These are phyloP conservation scores for Saccharomycopsis guyanensis DNA, from an alignment of 805 yeast genomes.

Conservation along the genomic window DNA sequence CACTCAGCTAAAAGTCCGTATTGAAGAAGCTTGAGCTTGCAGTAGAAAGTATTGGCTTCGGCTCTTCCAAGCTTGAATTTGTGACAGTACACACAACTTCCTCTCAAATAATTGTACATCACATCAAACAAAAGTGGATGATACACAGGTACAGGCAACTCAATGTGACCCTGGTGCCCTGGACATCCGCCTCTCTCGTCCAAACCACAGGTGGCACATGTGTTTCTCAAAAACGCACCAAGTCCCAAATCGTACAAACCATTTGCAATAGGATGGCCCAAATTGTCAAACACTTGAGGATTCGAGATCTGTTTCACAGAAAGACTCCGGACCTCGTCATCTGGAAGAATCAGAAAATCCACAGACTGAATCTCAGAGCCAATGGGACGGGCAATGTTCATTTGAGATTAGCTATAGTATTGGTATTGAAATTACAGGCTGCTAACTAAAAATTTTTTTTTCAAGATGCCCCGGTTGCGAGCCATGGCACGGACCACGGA, in stretches of 20 bases:
- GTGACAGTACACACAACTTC: conserved; percentile 86
- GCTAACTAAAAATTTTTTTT: not conserved
- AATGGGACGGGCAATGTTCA: conserved; percentile 96
- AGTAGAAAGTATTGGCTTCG: conserved; percentile 69
- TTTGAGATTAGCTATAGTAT: conserved; percentile 25
- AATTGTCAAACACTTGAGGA: conserved; percentile 90
- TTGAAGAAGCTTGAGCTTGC: conserved; percentile 76
- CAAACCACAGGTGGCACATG: conserved; percentile 92
- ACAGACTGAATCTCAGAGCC: conserved; percentile 91
- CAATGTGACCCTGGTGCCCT: conserved; percentile 98
- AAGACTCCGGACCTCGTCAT: conserved; percentile 74
- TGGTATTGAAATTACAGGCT: no score
- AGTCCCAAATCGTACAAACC: conserved; percentile 93
- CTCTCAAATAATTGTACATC: conserved; percentile 74
- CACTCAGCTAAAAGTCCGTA: conserved; percentile 82
- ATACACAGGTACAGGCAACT: conserved; percentile 90
- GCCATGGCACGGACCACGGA: not conserved
- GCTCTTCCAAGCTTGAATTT: conserved; percentile 61
- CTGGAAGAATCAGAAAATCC: conserved; percentile 79
- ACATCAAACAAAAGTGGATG: conserved; percentile 93
- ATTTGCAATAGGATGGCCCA: conserved; percentile 92
- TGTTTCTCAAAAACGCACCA: conserved; percentile 85
- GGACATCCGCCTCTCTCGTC: conserved; percentile 86
- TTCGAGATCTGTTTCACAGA: conserved; percentile 94
- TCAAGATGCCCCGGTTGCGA: not conserved